A percentile compares a stretch with the other conserved stretches of the same genome.
Conservation (phyloP, 805 yeast genomes). For the Yamadazyma paraphyllophila region DNA sequence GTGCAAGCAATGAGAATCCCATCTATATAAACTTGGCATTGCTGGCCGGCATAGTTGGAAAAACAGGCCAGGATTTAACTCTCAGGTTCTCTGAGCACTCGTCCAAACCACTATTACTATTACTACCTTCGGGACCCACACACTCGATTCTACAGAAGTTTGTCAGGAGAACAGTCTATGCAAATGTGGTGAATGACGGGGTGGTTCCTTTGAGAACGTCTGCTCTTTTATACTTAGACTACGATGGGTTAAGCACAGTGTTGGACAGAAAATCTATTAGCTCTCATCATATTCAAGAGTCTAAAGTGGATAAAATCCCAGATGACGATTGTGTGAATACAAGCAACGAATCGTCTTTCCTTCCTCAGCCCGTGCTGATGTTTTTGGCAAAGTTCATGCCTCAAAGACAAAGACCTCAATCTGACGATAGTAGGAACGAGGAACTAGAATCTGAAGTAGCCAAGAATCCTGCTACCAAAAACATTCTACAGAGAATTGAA, state of each 20-base stretch:
- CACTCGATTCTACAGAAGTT: slow-evolving; percentile 62
- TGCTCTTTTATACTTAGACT: slow-evolving; percentile 80
- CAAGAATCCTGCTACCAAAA: slow-evolving; percentile 14
- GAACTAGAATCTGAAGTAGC: slow-evolving; percentile 14
- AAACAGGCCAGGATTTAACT: slow-evolving; percentile 88
- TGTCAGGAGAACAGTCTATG: slow-evolving; percentile 74
- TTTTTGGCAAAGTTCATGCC: slow-evolving; percentile 42
- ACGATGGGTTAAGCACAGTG: slow-evolving; percentile 52
- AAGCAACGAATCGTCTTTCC: slow-evolving; percentile 10
- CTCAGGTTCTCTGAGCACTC: slow-evolving; percentile 47
- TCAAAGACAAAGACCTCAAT: slow-evolving; percentile 29
- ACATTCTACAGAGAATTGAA: slow-evolving; percentile 23
- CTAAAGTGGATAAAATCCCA: slow-evolving; percentile 13
- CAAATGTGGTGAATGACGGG: slow-evolving; percentile 90
- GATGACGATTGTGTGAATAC: slow-evolving; percentile 12
- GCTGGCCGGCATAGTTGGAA: slow-evolving; percentile 87
- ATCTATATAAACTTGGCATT: slow-evolving; percentile 78
- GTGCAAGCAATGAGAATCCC: slow-evolving; percentile 86
- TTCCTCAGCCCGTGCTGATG: slow-evolving; percentile 33
- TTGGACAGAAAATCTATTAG: slow-evolving; percentile 17
- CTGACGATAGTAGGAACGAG: slow-evolving; percentile 1
- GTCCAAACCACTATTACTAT: slow-evolving; percentile 63
- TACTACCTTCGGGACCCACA: slow-evolving; percentile 76
- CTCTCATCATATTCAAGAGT: slow-evolving; percentile 13
- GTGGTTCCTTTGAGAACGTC: slow-evolving; percentile 93